Conservation (phyloP, 1,284 basidiomycete species). For the Boletellus deceptivus region DNA sequence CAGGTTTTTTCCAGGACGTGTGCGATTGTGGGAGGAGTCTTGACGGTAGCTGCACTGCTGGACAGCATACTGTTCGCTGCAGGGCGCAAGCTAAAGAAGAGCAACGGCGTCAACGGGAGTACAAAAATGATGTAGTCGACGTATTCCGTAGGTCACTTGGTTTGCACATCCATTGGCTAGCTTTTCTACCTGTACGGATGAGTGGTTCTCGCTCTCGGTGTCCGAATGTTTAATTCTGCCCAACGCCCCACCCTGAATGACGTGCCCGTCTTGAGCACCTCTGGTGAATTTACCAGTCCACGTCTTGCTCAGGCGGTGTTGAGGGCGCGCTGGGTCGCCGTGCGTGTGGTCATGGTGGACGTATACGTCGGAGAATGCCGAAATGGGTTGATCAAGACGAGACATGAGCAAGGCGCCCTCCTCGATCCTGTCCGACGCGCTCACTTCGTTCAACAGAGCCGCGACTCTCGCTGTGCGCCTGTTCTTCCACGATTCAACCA, state of each 20-base stretch:
- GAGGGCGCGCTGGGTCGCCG: slow-evolving; percentile 30
- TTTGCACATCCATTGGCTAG: slow-evolving; percentile 16
- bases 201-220: slow-evolving; percentile 10
- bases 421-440: slow-evolving; percentile 32
- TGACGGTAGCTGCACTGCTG: slow-evolving; percentile 92
- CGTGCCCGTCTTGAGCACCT: slow-evolving; percentile 2
- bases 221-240: slow-evolving; percentile 16
- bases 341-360: slow-evolving; percentile 26
- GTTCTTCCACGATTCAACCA: neutral
- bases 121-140: slow-evolving; percentile 49
- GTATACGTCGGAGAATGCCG: slow-evolving; percentile 24
- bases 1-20: slow-evolving; percentile 65
- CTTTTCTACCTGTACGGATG: neutral
- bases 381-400: slow-evolving; percentile 21
- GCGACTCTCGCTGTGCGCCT: slow-evolving; percentile 34
- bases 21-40: slow-evolving; percentile 94
- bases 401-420: slow-evolving; percentile 33
- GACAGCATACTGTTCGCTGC: slow-evolving; percentile 87
- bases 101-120: slow-evolving; percentile 36
- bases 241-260: neutral
- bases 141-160: slow-evolving; percentile 8
- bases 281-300: slow-evolving; percentile 6
- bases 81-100: slow-evolving; percentile 64
- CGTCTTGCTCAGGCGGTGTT: neutral
- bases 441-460: slow-evolving; percentile 33